Evolutionary conservation across 2,329 filamentous ascomycete species (phyloP), one percentile per base, ranked within the genome.

Genomic region (Sporothrix brasiliensis): DNA sequence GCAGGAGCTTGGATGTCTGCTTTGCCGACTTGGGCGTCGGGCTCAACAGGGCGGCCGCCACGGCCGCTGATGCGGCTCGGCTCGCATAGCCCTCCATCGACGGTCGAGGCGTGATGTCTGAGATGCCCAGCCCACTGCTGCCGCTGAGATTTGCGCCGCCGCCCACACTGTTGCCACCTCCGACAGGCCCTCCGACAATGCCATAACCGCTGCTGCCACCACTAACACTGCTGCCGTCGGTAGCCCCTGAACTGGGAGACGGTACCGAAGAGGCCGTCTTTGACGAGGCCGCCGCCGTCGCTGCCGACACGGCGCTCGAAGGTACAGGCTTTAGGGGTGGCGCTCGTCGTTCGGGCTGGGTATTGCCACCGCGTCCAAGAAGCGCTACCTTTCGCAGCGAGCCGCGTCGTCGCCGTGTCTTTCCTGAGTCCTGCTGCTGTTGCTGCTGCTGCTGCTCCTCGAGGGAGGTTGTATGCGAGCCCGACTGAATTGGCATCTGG

Each of bases 301-400:
- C 53, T 67, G 50, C 58, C 2, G 60, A 67, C 56, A 66, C 68
- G 1, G 65, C 65, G 13, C 49, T 70, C 6, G 47, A 67, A 21
- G 39, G 34, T 34, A 24, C 56, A 11, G 54, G 7, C 21, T 61
- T 69, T 9, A 63, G 13, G 11, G 67, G 39, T 7, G 67, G 24
- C 21, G 27, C 56, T 74, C 81, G 86, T 76, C 80, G 84, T 75
- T 87, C 88, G 72, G 86, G 84, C 78, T 87, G 88, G 69, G 41
- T 21, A 14, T 16, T 66, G 9, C 85, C 87, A 72, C 90, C 90
- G 73, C 91, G 91, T 19, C 92, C 92, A 21, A 97, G 84, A 65
- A 97, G 83, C 34, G 93, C 93, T 13, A 92, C 92, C 80, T 97
- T 97, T 72, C 94, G 87, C 78, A 97, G 83, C 13, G 94, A 97